phyloP scores from a whole-genome alignment of 2,329 filamentous ascomycete genomes.

The Fusarium anguioides region DNA sequence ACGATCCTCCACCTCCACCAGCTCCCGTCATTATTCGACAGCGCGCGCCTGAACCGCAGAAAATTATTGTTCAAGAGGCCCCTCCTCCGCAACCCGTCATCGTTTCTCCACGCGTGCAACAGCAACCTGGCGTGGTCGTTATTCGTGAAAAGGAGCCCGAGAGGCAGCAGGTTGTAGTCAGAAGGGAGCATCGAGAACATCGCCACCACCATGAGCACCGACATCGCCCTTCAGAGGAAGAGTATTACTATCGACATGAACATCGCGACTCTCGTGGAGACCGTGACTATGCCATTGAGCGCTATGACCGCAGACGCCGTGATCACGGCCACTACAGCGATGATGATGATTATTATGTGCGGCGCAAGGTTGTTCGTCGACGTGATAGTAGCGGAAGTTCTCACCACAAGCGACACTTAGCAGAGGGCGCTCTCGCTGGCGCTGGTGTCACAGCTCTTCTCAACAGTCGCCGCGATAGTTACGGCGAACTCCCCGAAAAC shows the following conservation, averaged over 20 bases:
- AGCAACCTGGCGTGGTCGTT: slow-evolving; percentile 59
- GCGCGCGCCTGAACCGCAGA: slow-evolving; percentile 65
- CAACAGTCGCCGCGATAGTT: slow-evolving; percentile 63
- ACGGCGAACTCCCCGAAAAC: slow-evolving; percentile 62
- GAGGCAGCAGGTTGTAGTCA: slow-evolving; percentile 49
- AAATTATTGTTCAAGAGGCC: slow-evolving; percentile 70
- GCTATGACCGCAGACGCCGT: slow-evolving; percentile 55
- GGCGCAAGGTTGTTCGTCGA: slow-evolving; percentile 60
- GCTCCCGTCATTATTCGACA: slow-evolving; percentile 67
- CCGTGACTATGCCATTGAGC: slow-evolving; percentile 48
- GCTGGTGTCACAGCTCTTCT: slow-evolving; percentile 71
- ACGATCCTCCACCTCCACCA: slow-evolving; percentile 58
- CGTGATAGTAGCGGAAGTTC: slow-evolving; percentile 63
- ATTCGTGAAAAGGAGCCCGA: slow-evolving; percentile 57
- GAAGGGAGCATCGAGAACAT: slow-evolving; percentile 48
- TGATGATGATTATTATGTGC: slow-evolving; percentile 61
- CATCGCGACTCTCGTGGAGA: slow-evolving; percentile 55
- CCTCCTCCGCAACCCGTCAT: slow-evolving; percentile 63
- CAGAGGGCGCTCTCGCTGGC: slow-evolving; percentile 73
- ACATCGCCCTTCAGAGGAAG: slow-evolving; percentile 53
- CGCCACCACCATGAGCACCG: slow-evolving; percentile 16
- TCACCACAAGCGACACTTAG: slow-evolving; percentile 68
- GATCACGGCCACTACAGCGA: slow-evolving; percentile 59
- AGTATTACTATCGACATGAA: slow-evolving; percentile 64
- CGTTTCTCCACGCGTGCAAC: slow-evolving; percentile 57